A percentile compares a stretch with the other conserved stretches of the same genome.
phyloP scores from a whole-genome alignment of 768 basidiomycete genomes.

The Suillus weaverae region DNA sequence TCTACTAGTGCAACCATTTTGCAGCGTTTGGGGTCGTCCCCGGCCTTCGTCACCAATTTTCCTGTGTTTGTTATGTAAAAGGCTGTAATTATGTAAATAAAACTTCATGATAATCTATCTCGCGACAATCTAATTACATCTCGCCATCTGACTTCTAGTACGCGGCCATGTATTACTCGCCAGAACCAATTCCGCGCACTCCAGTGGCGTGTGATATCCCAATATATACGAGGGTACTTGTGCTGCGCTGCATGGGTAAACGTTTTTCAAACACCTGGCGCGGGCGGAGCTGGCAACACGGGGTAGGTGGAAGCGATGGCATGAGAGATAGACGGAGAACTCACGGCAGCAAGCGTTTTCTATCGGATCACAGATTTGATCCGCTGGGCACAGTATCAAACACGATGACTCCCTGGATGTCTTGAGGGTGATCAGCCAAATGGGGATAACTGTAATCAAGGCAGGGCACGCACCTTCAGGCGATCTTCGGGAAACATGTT shows the following conservation, averaged over 20 bases:
- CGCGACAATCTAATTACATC: not conserved
- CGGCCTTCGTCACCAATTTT: slow-evolving; percentile 72
- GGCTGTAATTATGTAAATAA: slow-evolving; percentile 22
- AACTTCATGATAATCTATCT: not conserved
- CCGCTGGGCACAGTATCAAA: slow-evolving; percentile 70
- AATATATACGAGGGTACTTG: slow-evolving; percentile 16
- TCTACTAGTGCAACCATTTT: slow-evolving; percentile 52
- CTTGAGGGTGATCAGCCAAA: slow-evolving; percentile 29
- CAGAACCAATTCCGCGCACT: not conserved
- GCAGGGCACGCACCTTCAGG: slow-evolving; percentile 42
- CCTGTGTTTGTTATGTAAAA: slow-evolving; percentile 53
- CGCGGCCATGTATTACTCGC: not conserved
- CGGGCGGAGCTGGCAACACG: slow-evolving; percentile 43
- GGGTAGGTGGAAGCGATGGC: slow-evolving; percentile 6
- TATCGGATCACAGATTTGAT: slow-evolving; percentile 62
- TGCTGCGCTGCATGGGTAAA: slow-evolving; percentile 30
- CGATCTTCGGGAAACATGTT: slow-evolving; percentile 44
- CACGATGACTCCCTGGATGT: slow-evolving; percentile 57
- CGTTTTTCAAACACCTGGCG: slow-evolving; percentile 42
- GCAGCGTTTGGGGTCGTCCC: slow-evolving; percentile 60
- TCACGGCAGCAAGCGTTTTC: slow-evolving; percentile 82
- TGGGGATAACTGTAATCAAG: slow-evolving; percentile 5
- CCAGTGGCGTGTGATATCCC: not conserved
- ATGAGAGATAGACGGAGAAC: slow-evolving; percentile 29
- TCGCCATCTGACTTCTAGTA: not conserved